A percentile compares a stretch with the other conserved stretches of the same genome.
Evolutionary conservation across 2,329 filamentous ascomycete genomes (phyloP).

Genomic region (Fusarium siculi): DNA sequence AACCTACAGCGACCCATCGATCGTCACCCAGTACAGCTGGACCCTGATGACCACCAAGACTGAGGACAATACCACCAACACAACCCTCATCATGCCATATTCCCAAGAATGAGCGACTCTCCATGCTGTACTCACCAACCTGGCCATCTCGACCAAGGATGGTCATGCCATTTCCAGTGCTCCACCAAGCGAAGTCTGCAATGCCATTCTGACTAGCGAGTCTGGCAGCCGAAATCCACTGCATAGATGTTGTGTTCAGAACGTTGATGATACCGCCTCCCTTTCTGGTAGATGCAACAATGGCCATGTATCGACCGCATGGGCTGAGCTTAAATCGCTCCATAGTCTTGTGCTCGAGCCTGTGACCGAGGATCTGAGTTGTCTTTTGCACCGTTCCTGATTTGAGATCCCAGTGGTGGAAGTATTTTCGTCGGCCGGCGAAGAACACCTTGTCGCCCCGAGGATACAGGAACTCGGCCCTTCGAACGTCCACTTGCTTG

Average conservation of each 20-base stretch:
- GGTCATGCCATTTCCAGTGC: conserved; percentile 80
- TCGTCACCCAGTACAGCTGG: conserved; percentile 76
- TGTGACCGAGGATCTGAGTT: conserved; percentile 77
- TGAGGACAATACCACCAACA: conserved; percentile 83
- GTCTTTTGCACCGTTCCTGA: conserved; percentile 87
- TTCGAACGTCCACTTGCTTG: conserved; percentile 83
- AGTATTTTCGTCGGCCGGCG: conserved; percentile 87
- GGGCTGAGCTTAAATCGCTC: conserved; percentile 90
- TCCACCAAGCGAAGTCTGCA: conserved; percentile 94
- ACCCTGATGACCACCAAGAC: conserved; percentile 77
- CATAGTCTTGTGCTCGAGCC: conserved; percentile 88
- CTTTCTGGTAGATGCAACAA: conserved; percentile 83
- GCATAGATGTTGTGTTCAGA: conserved; percentile 79
- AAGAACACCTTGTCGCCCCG: conserved; percentile 85
- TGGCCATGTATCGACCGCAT: conserved; percentile 84
- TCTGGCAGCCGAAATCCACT: conserved; percentile 87
- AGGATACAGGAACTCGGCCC: conserved; percentile 81
- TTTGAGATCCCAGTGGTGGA: conserved; percentile 92
- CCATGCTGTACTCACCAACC: conserved; percentile 87
- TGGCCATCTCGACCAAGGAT: conserved; percentile 89
- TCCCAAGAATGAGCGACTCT: conserved; percentile 74
- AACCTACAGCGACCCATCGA: conserved; percentile 89
- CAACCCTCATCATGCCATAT: conserved; percentile 93
- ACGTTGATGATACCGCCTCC: conserved; percentile 91
- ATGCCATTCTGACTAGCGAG: conserved; percentile 86